Conservation (phyloP, 768 basidiomycete genomes). For the Artomyces pyxidatus region DNA sequence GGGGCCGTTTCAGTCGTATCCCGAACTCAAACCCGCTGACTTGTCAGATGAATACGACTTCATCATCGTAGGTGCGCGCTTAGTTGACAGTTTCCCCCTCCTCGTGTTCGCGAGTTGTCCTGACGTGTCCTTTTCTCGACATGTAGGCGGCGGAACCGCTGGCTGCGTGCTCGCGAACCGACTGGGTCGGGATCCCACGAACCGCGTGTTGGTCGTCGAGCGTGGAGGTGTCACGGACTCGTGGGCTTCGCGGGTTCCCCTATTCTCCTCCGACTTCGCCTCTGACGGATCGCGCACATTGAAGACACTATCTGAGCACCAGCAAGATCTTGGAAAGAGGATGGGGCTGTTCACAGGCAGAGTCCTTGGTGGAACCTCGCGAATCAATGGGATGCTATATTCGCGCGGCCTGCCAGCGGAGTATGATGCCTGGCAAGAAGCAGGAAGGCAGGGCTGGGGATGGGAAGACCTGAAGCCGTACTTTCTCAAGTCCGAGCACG, state of each 20-base stretch:
- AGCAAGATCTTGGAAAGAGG: conserved; percentile 11
- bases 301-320: conserved; percentile 13
- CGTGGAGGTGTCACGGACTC: conserved; percentile 23
- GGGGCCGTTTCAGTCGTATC: too few relatives aligned
- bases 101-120: too few relatives aligned
- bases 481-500: conserved; percentile 20
- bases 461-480: conserved; percentile 21
- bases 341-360: conserved; percentile 20
- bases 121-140: too few relatives aligned
- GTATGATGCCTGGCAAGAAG: conserved; percentile 21
- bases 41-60: too few relatives aligned
- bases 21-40: too few relatives aligned
- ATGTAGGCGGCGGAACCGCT: conserved; percentile 35
- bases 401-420: conserved; percentile 23
- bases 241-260: conserved; percentile 27
- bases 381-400: conserved; percentile 25
- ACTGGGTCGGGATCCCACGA: conserved; percentile 25
- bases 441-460: conserved; percentile 23
- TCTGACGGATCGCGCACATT: neutral
- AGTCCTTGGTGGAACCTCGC: conserved; percentile 23
- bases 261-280: conserved; percentile 21
- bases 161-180: conserved; percentile 32
- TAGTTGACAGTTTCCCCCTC: too few relatives aligned
- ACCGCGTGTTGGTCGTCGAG: conserved; percentile 29
- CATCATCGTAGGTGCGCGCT: too few relatives aligned